A percentile compares a stretch with the other conserved stretches of the same genome.
These are phyloP conservation scores for Aspergillus vadensis DNA, from an alignment of 2,329 filamentous ascomycete genomes.

Conservation along the genomic window DNA sequence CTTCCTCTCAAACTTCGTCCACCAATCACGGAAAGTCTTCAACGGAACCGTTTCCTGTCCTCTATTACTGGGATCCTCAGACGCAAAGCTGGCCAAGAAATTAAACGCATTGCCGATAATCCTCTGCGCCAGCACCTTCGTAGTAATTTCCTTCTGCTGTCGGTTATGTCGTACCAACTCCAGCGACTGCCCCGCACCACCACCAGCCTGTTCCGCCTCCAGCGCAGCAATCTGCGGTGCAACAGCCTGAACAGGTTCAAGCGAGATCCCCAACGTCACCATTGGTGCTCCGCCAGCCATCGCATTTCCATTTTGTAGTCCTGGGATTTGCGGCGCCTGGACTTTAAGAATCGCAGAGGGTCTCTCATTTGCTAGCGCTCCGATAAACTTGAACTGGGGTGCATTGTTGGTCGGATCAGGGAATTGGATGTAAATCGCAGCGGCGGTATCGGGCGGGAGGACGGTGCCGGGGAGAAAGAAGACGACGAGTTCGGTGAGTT, in stretches of 20 bases:
- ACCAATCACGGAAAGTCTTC: slow-evolving; percentile 96
- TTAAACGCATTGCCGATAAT: slow-evolving; percentile 99
- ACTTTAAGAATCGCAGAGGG: slow-evolving; percentile 90
- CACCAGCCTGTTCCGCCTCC: slow-evolving; percentile 30
- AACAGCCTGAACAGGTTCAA: slow-evolving; percentile 76
- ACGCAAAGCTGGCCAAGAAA: slow-evolving; percentile 85
- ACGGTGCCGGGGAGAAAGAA: slow-evolving; percentile 79
- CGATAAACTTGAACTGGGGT: slow-evolving; percentile 74
- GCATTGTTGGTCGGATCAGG: slow-evolving; percentile 49
- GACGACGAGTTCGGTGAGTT: slow-evolving; percentile 76
- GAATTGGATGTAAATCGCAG: slow-evolving; percentile 86
- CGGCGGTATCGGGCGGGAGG: slow-evolving; percentile 75
- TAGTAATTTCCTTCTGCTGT: slow-evolving; percentile 55
- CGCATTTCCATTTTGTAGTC: slow-evolving; percentile 42
- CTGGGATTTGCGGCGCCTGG: slow-evolving; percentile 37
- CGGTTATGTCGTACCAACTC: slow-evolving; percentile 33
- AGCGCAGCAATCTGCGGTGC: slow-evolving; percentile 67
- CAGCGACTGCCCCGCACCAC: slow-evolving; percentile 21
- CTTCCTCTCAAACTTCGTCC: slow-evolving; percentile 89
- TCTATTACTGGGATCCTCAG: slow-evolving; percentile 53
- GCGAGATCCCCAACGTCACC: slow-evolving; percentile 77
- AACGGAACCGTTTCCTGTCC: slow-evolving; percentile 88
- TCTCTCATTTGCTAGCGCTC: slow-evolving; percentile 85
- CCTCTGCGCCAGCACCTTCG: slow-evolving; percentile 79
- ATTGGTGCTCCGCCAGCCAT: slow-evolving; percentile 55